A percentile compares a stretch with the other conserved stretches of the same genome.
Evolutionary conservation across 352 stramenopile genomes (phyloP).

Genomic region (Globisporangium spiculum): DNA sequence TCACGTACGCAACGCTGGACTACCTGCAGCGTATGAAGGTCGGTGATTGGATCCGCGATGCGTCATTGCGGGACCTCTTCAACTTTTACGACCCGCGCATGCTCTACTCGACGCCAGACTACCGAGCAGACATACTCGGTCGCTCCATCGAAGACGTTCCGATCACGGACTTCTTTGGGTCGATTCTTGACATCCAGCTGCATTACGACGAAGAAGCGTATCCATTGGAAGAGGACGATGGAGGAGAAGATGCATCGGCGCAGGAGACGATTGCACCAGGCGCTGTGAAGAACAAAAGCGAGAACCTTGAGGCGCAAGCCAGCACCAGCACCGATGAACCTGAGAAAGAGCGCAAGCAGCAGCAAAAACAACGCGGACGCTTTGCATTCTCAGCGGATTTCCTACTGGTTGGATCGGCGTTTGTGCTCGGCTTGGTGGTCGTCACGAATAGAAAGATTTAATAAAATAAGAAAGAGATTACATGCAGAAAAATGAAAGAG

Average conservation of each 20-base stretch:
- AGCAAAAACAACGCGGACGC: background rate
- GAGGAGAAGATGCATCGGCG: background rate
- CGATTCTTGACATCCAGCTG: constrained; percentile 77
- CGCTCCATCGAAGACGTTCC: constrained; percentile 67
- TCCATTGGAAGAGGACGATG: constrained; percentile 33
- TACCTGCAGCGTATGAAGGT: constrained; percentile 87
- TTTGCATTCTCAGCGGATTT: constrained; percentile 58
- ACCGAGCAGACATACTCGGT: constrained; percentile 68
- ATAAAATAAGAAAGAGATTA: constrained; percentile 20
- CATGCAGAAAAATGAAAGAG: background rate
- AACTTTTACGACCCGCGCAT: constrained; percentile 82
- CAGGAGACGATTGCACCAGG: background rate
- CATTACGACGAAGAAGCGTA: constrained; percentile 74
- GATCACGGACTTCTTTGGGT: constrained; percentile 90
- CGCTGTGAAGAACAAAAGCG: background rate
- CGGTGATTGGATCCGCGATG: constrained; percentile 62
- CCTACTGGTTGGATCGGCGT: constrained; percentile 22
- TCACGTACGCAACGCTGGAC: constrained; percentile 88
- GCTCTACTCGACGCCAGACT: constrained; percentile 79
- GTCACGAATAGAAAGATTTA: constrained; percentile 44
- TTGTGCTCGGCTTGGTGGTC: constrained; percentile 24
- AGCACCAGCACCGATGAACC: background rate
- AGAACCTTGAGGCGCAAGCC: background rate
- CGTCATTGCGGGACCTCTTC: constrained; percentile 68
- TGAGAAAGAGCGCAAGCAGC: background rate